Conservation (phyloP, 805 yeast species). For the Candida manassasensis region DNA sequence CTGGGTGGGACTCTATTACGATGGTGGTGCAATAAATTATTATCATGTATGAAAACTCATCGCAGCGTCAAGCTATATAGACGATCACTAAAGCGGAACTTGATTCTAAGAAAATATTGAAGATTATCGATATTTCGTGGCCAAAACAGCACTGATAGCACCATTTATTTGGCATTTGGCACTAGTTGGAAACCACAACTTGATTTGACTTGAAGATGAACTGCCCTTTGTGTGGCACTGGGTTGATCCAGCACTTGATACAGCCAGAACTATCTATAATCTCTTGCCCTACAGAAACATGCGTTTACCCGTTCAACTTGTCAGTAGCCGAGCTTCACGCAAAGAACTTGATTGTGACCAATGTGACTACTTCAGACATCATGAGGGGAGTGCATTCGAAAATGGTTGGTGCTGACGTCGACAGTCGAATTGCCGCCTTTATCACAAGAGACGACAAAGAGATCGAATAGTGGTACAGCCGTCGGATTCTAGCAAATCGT, state of each 20-base stretch:
- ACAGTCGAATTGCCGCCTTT: constrained; percentile 22
- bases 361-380: constrained; percentile 19
- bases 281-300: constrained; percentile 23
- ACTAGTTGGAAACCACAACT: too few species aligned
- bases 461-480: constrained; percentile 5
- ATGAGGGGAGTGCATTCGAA: constrained; percentile 22
- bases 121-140: too few species aligned
- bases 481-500: too few species aligned
- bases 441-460: constrained; percentile 18
- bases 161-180: too few species aligned
- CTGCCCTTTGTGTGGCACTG: constrained; percentile 27
- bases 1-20: not conserved
- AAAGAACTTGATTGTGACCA: constrained; percentile 16
- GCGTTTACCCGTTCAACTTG: constrained; percentile 32
- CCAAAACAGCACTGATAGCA: too few species aligned
- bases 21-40: not conserved
- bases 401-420: constrained; percentile 21
- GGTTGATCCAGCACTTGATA: constrained; percentile 20
- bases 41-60: not conserved
- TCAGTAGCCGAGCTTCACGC: constrained; percentile 23
- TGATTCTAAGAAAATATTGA: too few species aligned
- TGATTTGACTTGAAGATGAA: too few species aligned
- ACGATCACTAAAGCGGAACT: not conserved
- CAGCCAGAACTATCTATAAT: constrained; percentile 23
- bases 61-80: not conserved